A percentile compares a stretch with the other conserved stretches of the same genome.
phyloP scores from a whole-genome alignment of 2,329 filamentous ascomycete species.

The Eutypa lata region DNA sequence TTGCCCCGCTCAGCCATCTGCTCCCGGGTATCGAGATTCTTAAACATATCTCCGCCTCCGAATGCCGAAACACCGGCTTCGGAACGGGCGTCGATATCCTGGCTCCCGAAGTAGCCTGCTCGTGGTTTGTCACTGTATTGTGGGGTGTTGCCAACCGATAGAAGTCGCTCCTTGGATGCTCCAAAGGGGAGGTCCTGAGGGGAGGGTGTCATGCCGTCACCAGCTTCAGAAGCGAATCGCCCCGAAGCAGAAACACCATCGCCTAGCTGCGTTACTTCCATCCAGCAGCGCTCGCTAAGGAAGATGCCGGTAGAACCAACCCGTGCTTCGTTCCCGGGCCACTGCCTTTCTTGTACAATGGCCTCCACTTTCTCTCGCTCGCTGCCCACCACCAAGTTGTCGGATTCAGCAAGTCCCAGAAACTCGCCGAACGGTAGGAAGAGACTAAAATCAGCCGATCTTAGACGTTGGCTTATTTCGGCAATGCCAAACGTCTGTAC shows the following conservation, averaged over 20 bases:
- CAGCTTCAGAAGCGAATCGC: constrained; percentile 59
- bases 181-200: constrained; percentile 56
- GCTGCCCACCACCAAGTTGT: constrained; percentile 83
- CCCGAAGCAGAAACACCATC: constrained; percentile 56
- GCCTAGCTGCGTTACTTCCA: constrained; percentile 76
- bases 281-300: constrained; percentile 92
- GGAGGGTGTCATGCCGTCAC: constrained; percentile 58
- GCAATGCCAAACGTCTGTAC: constrained; percentile 94
- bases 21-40: constrained; percentile 88
- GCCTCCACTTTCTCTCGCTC: constrained; percentile 89
- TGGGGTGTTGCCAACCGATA: constrained; percentile 49
- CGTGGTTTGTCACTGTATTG: constrained; percentile 73
- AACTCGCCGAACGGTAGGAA: constrained; percentile 97
- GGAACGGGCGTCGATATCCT: constrained; percentile 80
- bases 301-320: constrained; percentile 93
- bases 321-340: constrained; percentile 87
- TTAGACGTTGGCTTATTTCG: constrained; percentile 89
- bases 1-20: constrained; percentile 95
- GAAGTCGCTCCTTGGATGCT: constrained; percentile 59
- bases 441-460: constrained; percentile 91
- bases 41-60: constrained; percentile 95
- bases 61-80: constrained; percentile 91
- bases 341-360: constrained; percentile 87
- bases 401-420: constrained; percentile 79
- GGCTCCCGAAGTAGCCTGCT: constrained; percentile 75